Evolutionary conservation across 345 rosid species (phyloP).

Genomic region (Citrus unshiu): DNA sequence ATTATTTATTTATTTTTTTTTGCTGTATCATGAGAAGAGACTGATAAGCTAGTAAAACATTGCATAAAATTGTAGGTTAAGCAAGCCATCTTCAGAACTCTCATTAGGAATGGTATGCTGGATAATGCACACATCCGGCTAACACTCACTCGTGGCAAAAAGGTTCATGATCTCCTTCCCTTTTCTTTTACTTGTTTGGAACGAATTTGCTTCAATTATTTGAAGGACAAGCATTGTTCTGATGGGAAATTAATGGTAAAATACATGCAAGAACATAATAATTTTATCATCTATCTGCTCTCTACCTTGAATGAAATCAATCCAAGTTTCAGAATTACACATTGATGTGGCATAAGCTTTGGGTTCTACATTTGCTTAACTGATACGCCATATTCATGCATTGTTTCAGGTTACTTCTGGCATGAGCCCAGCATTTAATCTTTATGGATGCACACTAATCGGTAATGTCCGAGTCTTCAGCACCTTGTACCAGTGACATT

Average conservation of each 20-base stretch:
- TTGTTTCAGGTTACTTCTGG: conserved; percentile 79
- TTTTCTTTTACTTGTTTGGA: neutral
- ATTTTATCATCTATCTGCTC: neutral
- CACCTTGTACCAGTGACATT: neutral
- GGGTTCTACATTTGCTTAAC: neutral
- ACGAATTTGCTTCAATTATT: neutral
- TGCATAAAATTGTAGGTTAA: conserved; percentile 46
- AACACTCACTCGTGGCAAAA: conserved; percentile 84
- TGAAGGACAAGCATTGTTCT: neutral
- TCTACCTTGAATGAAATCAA: neutral
- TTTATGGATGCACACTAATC: conserved; percentile 78
- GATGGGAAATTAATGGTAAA: neutral
- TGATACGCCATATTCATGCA: neutral
- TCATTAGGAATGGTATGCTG: conserved; percentile 80
- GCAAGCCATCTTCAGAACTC: conserved; percentile 79
- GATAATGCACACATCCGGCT: conserved; percentile 80
- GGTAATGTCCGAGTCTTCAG: conserved; percentile 43
- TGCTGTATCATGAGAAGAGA: neutral
- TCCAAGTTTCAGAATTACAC: neutral
- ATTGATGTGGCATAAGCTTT: neutral
- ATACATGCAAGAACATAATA: neutral
- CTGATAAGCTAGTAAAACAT: conserved; percentile 1
- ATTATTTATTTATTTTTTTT: neutral
- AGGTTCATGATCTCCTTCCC: conserved; percentile 35
- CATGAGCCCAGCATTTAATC: conserved; percentile 94